Base-by-base conservation (phyloP, 2,329 filamentous ascomycete species). In the Cadophora sp. region DNA sequence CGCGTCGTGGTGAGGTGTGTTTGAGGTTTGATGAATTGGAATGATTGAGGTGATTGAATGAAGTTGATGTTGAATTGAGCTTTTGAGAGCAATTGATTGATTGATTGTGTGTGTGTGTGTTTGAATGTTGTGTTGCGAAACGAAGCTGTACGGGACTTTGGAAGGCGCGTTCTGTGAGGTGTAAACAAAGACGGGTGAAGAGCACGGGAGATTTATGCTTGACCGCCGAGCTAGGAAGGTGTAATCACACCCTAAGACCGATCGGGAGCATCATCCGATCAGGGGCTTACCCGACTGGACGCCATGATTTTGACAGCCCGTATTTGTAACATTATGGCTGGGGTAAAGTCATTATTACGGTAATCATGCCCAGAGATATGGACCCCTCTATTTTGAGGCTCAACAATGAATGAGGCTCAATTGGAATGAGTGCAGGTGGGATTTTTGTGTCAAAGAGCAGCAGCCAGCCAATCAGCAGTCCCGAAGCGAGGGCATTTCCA, bases 341-440 rank as follows among this genome's bases (percentile, higher is more conserved):
- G 20, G 36, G 20, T 9, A 58, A 2, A 36, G 20, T 13, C 20
- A 43, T 18, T 16, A 41, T 43, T 58, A 43, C 55, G 20, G 36
- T 58, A 58, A 58, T 41, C 5, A 4, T 1, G 27, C n/a, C n/a
- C 13, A 24, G 20, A 39, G 6, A 8, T 16, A 4, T n/a, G 20
- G 55, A 20, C 55, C 36, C 55, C 55, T 39, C 55, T 58, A n/a
- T 39, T 39, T 56, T 56, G 51, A 39, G 51, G 51, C 51, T 56
- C 16, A 36, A 56, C 9, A 16, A 43, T 45, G 13, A 30, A n/a
- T 36, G 33, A 58, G 55, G 55, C 55, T 58, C 53, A 56, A 41
- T 9, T 20, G 4, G 18, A 7, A n/a, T 39, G 36, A 39, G 27
- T 30, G 27, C 27, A 30, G 27, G 27, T 6, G 27, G 27, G 27